Evolutionary conservation across 225 moss, liverwort and hornwort species (phyloP).

Genomic region (Physcomitrium patens): DNA sequence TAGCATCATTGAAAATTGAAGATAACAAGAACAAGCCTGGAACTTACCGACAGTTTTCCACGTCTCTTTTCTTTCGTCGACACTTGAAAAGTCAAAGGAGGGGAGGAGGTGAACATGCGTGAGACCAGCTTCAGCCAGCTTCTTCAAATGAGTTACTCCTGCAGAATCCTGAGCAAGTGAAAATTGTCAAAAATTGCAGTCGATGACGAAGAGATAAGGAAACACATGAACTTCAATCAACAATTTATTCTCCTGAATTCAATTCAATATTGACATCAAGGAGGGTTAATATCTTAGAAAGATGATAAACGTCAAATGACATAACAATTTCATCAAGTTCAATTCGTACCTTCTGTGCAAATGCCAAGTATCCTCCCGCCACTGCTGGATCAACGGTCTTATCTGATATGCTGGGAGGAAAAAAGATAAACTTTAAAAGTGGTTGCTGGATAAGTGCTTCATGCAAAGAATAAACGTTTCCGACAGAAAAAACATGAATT

Average conservation of each 20-base stretch:
- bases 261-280: slow-evolving; percentile 20
- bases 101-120: slow-evolving; percentile 90
- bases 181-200: slow-evolving; percentile 23
- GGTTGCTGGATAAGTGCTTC: background rate
- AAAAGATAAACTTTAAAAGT: slow-evolving; percentile 16
- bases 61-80: slow-evolving; percentile 76
- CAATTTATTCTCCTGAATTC: slow-evolving; percentile 7
- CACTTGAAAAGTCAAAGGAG: slow-evolving; percentile 83
- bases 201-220: slow-evolving; percentile 2
- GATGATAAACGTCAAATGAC: background rate
- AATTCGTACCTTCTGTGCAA: slow-evolving; percentile 67
- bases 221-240: slow-evolving; percentile 8
- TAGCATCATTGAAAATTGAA: slow-evolving; percentile 3
- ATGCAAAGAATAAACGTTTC: slow-evolving; percentile 5
- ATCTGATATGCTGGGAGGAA: slow-evolving; percentile 67
- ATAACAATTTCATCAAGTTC: slow-evolving; percentile 6
- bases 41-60: slow-evolving; percentile 77
- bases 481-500: slow-evolving; percentile 11
- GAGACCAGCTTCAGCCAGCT: slow-evolving; percentile 79
- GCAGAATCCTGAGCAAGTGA: slow-evolving; percentile 63
- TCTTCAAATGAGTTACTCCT: slow-evolving; percentile 81
- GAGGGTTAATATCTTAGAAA: background rate
- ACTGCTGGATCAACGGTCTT: slow-evolving; percentile 71
- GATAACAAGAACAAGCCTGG: background rate
- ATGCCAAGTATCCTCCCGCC: slow-evolving; percentile 86